Evolutionary conservation across 2,329 filamentous ascomycete genomes (phyloP), one percentile per base, ranked within the genome.

Genomic region (Trichoderma sp.): DNA sequence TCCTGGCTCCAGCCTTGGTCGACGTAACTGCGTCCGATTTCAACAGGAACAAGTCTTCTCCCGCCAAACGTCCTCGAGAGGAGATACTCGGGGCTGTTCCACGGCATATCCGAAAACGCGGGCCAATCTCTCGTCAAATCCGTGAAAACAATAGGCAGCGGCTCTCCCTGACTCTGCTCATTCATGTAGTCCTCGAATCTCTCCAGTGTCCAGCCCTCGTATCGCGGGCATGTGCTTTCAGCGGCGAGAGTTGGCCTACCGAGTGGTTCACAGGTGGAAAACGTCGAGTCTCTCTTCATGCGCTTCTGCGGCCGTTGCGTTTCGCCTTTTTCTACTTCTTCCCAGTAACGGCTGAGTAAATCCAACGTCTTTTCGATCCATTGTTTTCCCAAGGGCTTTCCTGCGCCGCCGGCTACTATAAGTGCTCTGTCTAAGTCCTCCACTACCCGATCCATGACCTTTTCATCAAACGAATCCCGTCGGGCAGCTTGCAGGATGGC

Each of bases 1-100:
- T 88, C 86, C 78, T 98, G 94, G 0, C 89, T 89, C 94, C 94
- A 97, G 25, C 84, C 90, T 22, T 87, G 86, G 70, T 97, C 93
- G 1, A 93, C 94, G 75, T 98, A 99, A 74, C 91, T 95, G 56
- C 91, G 84, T 0, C 95, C 94, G 2, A 95, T 78, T 77, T 98
- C 94, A 3, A 97, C 86, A 0, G 94, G 94, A 0, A 98, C 92
- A 0, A 97, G 84, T 12, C 95, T 85, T 35, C 89, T 83, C 0
- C 95, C 95, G 3, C 83, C 86, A 39, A 97, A 87, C 0, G 94
- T 97, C 66, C 83, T 85, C 12, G 86, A 83, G 12, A 93, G 82
- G 67, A 97, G 87, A 77, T 97, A 97, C 0, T 82, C 80, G 0
- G 89, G 89, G n/a, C 84, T 87, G 9, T 81, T 83, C 95, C 95